Evolutionary conservation across 495 filamentous ascomycete species (phyloP).

Genomic region (Penicillium alfredii): DNA sequence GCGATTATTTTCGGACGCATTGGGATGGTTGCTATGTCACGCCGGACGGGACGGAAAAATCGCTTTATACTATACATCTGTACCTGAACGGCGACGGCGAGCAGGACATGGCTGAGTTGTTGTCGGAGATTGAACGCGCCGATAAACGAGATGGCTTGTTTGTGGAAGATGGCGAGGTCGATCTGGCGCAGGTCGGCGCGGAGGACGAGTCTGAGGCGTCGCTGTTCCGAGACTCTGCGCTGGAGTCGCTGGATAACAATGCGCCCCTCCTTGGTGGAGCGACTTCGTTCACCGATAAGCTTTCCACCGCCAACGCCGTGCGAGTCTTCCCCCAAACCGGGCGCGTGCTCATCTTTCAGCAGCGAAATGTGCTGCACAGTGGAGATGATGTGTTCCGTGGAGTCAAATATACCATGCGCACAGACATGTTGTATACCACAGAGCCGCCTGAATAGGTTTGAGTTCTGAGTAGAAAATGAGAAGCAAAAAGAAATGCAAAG

Average conservation of each 20-base stretch:
- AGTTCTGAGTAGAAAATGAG: too few relatives aligned
- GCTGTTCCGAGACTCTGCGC: too few relatives aligned
- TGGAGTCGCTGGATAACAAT: too few relatives aligned
- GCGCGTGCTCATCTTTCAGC: slow-evolving; percentile 73
- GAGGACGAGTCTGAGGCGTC: too few relatives aligned
- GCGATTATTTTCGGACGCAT: slow-evolving; percentile 76
- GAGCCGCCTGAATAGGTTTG: too few relatives aligned
- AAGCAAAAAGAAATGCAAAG: not conserved
- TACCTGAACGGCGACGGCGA: slow-evolving; percentile 66
- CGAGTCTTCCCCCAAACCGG: slow-evolving; percentile 68
- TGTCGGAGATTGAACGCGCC: slow-evolving; percentile 16
- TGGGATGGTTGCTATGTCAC: slow-evolving; percentile 65
- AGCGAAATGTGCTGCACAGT: slow-evolving; percentile 58
- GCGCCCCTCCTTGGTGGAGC: slow-evolving; percentile 48
- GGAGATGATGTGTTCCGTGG: slow-evolving; percentile 71
- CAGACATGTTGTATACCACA: slow-evolving; percentile 64
- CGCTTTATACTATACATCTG: slow-evolving; percentile 73
- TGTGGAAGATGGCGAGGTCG: slow-evolving; percentile 9
- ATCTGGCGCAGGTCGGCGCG: slow-evolving; percentile 5
- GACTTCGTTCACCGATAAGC: slow-evolving; percentile 53
- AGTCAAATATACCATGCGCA: slow-evolving; percentile 69
- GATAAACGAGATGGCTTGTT: slow-evolving; percentile 12
- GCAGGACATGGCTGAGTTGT: slow-evolving; percentile 34
- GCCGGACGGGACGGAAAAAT: slow-evolving; percentile 50
- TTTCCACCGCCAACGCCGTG: slow-evolving; percentile 35